Evolutionary conservation across 2,329 filamentous ascomycete species (phyloP).

Genomic region (Neonectria sp.): DNA sequence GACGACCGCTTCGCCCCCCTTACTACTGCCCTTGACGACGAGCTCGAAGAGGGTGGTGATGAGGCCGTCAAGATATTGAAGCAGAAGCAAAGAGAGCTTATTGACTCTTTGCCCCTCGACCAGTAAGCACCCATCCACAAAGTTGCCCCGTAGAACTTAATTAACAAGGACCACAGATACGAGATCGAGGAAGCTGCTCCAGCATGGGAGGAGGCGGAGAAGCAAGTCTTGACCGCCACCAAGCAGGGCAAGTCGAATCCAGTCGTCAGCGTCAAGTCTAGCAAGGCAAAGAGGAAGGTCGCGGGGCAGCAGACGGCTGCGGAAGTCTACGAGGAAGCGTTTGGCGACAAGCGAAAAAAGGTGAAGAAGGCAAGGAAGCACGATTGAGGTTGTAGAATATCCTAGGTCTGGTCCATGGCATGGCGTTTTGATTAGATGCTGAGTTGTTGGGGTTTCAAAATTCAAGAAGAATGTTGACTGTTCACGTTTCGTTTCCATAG

Average conservation of each 20-base stretch:
- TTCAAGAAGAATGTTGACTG: conserved; percentile 12
- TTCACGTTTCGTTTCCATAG: neutral
- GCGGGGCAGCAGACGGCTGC: conserved; percentile 64
- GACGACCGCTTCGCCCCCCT: conserved; percentile 79
- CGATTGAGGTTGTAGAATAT: conserved; percentile 42
- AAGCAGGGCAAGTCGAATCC: conserved; percentile 70
- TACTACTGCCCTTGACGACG: conserved; percentile 81
- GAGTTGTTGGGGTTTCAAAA: conserved; percentile 15
- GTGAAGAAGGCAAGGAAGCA: conserved; percentile 59
- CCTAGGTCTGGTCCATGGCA: conserved; percentile 41
- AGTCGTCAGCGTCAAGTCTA: conserved; percentile 87
- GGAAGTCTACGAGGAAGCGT: conserved; percentile 74
- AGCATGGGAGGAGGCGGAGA: conserved; percentile 80
- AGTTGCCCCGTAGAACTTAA: neutral
- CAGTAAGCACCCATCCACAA: conserved; percentile 58
- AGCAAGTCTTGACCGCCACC: conserved; percentile 74
- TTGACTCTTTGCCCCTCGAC: conserved; percentile 91
- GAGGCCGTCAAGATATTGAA: conserved; percentile 80
- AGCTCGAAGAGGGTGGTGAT: conserved; percentile 87
- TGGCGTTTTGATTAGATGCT: conserved; percentile 42
- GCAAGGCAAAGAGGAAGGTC: conserved; percentile 83
- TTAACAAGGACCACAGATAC: conserved; percentile 61
- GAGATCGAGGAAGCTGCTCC: conserved; percentile 75
- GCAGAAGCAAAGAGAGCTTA: conserved; percentile 88
- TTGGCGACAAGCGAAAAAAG: conserved; percentile 73